Evolutionary conservation across 2,329 filamentous ascomycete genomes (phyloP), one percentile per base, ranked within the genome.

Genomic region (Rhynchosporium graminicola): DNA sequence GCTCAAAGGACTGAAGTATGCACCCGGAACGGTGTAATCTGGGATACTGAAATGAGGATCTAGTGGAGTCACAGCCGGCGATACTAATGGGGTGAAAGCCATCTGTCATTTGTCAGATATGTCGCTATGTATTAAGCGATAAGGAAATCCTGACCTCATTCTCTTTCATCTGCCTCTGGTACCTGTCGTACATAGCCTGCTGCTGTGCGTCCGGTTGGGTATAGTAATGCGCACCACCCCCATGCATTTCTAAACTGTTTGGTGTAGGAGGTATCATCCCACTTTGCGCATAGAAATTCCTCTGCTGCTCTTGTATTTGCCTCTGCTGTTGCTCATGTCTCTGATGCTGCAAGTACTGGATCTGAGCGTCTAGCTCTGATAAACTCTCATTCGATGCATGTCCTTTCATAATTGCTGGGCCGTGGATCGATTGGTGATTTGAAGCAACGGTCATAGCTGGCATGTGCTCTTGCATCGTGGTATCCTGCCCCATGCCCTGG

Each of bases 1-100:
- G 4, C 89, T 92, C 55, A 95, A 80, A 9, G 91, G 91, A 72
- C 90, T 95, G 74, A 95, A 93, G 76, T 92, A 94, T 40, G 89
- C 84, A 42, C 84, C 84, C 0, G 88, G 87, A 3, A 90, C 81
- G 51, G 82, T 80, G 52, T 74, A 75, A 60, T 85, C 82, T 12
- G 80, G 79, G 46, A 77, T 74, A 69, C 73, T 74, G 72, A 91
- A 92, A 67, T 88, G 86, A 47, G 84, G 80, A 71, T 93, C 91
- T 57, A 92, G 80, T 28, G 91, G 90, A 1, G 90, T 93, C 48
- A 94, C 90, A 4, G 90, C 91, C n/a, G 91, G 91, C 20, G 91
- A 93, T 10, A 91, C 90, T 36, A 94, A 81, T 0, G 91, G 91
- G 2, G 90, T 94, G 72, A 93, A 93, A 9, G 87, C 81, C 83